phyloP scores from a whole-genome alignment of 306 rosid species.

The Inga leiocalycina region DNA sequence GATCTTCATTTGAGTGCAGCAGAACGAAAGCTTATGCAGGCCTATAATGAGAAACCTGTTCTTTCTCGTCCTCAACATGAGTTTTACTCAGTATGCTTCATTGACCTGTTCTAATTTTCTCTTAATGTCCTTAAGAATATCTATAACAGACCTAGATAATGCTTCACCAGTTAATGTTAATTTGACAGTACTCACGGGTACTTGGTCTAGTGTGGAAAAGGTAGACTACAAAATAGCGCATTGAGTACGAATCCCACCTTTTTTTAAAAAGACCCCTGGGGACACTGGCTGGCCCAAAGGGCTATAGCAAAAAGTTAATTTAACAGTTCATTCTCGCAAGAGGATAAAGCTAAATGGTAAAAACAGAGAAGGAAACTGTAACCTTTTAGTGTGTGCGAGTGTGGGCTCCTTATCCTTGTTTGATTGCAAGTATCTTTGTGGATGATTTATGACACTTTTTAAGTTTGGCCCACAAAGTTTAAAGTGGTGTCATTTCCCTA shows the following conservation, averaged over 20 bases:
- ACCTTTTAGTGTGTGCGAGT: not conserved
- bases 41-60: slow-evolving; percentile 98
- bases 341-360: not conserved
- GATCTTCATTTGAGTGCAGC: slow-evolving; percentile 85
- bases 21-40: slow-evolving; percentile 90
- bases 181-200: not conserved
- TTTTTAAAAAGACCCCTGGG: too few species aligned
- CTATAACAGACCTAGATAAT: not conserved
- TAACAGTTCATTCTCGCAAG: slow-evolving; percentile 21
- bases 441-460: slow-evolving; percentile 26
- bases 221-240: too few species aligned
- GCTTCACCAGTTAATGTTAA: not conserved
- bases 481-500: slow-evolving; percentile 45
- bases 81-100: slow-evolving; percentile 69
- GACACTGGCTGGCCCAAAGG: too few species aligned
- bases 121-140: not conserved
- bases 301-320: not conserved
- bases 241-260: too few species aligned
- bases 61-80: slow-evolving; percentile 99
- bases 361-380: not conserved
- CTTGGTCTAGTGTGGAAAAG: too few species aligned
- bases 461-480: slow-evolving; percentile 34
- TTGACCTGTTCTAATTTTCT: slow-evolving; percentile 10
- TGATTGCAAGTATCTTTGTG: slow-evolving; percentile 25
- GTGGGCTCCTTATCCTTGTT: slow-evolving; percentile 37